These are phyloP conservation scores for Exsudoporus floridanus DNA, from an alignment of 1,284 basidiomycete species.

Conservation along the genomic window DNA sequence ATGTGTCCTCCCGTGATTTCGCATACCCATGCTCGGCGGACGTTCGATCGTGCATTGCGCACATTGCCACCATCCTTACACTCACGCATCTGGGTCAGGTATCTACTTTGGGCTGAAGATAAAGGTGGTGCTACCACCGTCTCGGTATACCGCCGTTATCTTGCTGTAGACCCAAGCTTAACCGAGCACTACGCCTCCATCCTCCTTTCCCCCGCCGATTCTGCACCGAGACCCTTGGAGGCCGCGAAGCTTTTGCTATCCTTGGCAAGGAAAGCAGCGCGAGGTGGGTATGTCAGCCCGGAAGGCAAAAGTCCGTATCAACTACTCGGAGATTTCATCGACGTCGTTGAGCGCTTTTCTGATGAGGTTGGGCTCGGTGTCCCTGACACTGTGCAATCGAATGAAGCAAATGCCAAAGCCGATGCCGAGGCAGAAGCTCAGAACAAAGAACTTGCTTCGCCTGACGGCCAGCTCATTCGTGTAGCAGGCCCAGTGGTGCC, in stretches of 20 bases:
- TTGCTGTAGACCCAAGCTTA: slow-evolving; percentile 80
- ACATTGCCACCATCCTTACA: slow-evolving; percentile 96
- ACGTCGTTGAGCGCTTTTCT: slow-evolving; percentile 87
- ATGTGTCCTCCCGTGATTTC: slow-evolving; percentile 84
- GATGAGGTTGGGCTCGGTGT: slow-evolving; percentile 91
- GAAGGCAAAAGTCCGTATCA: slow-evolving; percentile 97
- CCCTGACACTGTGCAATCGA: slow-evolving; percentile 65
- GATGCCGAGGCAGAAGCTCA: slow-evolving; percentile 45
- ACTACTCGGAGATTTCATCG: slow-evolving; percentile 89
- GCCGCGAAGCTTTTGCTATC: slow-evolving; percentile 89
- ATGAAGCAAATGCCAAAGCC: slow-evolving; percentile 44
- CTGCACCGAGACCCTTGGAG: slow-evolving; percentile 81
- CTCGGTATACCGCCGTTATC: slow-evolving; percentile 87
- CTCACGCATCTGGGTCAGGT: slow-evolving; percentile 89
- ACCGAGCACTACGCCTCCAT: slow-evolving; percentile 84
- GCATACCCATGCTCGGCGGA: slow-evolving; percentile 87
- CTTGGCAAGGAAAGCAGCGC: slow-evolving; percentile 79
- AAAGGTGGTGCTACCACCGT: slow-evolving; percentile 85
- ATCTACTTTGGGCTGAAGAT: slow-evolving; percentile 91
- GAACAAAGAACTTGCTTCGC: slow-evolving; percentile 47
- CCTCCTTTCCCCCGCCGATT: slow-evolving; percentile 66
- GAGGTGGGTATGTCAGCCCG: slow-evolving; percentile 82
- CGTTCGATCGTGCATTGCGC: slow-evolving; percentile 93
- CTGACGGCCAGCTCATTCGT: slow-evolving; percentile 67
- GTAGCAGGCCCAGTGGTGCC: slow-evolving; percentile 70